Evolutionary conservation across 495 filamentous ascomycete species (phyloP), one percentile per base, ranked within the genome.

Genomic region (Penicillium lagena): DNA sequence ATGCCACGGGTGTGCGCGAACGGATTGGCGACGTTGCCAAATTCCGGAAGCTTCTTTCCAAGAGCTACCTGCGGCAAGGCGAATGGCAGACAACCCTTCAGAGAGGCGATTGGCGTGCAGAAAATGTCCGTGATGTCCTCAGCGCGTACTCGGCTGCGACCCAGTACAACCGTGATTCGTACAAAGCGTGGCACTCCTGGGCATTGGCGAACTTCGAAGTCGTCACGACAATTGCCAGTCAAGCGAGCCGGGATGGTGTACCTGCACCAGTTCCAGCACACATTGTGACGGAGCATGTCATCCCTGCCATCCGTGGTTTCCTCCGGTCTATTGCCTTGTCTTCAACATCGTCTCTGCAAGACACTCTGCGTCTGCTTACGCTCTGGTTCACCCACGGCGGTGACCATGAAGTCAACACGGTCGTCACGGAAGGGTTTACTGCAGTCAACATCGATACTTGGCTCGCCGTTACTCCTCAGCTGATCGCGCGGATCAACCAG

Each of bases 111-210:
- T 95, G 90, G 90, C 76, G 83, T 35, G 75, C 86, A 37, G 82
- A 86, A 11, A 81, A 87, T 56, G 70, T 76, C 29, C 68, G 67
- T 12, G 71, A 73, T 17, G 86, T 97, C 37, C 75, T 99, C 14
- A 72, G 78, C 31, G 88, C 93, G 7, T 99, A 96, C 64, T 78
- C 81, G 12, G 85, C 89, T 39, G 93, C 93, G 7, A 97, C 93
- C 0, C 80, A 86, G 17, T 95, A 94, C 66, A 87, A 97, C 51
- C 81, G 84, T 37, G 82, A 85, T 43, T 99, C 90, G 75, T 97
- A 99, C 67, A 99, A 97, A 65, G 93, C 93, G 13, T 99, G 93
- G 93, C 93, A 99, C 62, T 82, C 93, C 4, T 99, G 94, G 93
- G 93, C 93, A n/a, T 69, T 97, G 35, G 93, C 94, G 12, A 99